phyloP scores from a whole-genome alignment of 192 early-diverging fungal species.

The Phlyctochytrium planicorne region DNA sequence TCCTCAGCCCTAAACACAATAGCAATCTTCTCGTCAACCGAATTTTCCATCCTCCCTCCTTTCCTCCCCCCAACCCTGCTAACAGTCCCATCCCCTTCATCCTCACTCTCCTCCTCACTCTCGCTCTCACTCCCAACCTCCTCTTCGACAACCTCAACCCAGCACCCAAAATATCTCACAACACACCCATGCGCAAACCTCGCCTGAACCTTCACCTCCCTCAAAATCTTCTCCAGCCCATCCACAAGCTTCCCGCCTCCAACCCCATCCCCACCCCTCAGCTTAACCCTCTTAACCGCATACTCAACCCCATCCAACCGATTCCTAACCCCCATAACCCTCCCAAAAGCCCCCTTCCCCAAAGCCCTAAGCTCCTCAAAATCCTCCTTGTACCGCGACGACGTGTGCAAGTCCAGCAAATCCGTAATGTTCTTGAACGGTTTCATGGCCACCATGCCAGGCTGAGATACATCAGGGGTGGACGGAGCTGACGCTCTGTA shows the following conservation, averaged over 20 bases:
- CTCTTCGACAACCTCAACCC: constrained; percentile 71
- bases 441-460: not conserved
- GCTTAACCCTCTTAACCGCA: constrained; percentile 83
- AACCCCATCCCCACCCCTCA: constrained; percentile 31
- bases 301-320: constrained; percentile 87
- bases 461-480: not conserved
- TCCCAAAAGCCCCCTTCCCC: constrained; percentile 92
- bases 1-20: not conserved
- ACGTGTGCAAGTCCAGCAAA: constrained; percentile 55
- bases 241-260: not conserved
- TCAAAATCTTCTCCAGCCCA: constrained; percentile 64
- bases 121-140: constrained; percentile 15
- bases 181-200: constrained; percentile 85
- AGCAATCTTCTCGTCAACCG: not conserved
- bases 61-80: constrained; percentile 28
- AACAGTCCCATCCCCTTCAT: constrained; percentile 5
- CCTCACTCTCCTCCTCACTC: constrained; percentile 22
- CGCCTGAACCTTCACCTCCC: constrained; percentile 90
- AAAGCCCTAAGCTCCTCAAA: constrained; percentile 75
- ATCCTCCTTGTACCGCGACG: constrained; percentile 74
- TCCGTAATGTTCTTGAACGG: constrained; percentile 42
- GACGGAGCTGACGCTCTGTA: not conserved
- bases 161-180: constrained; percentile 88
- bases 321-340: constrained; percentile 79
- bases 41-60: not conserved